phyloP scores from a whole-genome alignment of 1,139 yeast species.

The Kodamaea plutei region DNA sequence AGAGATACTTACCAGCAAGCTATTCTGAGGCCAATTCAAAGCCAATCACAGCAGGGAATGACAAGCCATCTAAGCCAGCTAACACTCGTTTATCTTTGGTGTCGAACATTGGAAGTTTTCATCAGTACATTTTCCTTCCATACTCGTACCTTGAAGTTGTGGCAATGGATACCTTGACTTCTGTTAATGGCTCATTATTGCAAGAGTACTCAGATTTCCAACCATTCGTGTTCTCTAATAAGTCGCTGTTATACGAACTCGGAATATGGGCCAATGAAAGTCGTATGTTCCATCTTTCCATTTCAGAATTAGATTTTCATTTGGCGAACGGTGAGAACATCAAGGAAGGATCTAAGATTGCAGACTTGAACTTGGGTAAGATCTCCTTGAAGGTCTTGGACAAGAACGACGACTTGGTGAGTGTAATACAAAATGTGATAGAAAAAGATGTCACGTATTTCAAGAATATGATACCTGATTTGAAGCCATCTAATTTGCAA shows the following conservation, averaged over 20 bases:
- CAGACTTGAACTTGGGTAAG: constrained; percentile 12
- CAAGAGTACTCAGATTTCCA: constrained; percentile 6
- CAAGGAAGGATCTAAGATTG: constrained; percentile 12
- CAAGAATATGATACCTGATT: constrained; percentile 7
- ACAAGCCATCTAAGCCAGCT: neutral
- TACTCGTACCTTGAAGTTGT: constrained; percentile 9
- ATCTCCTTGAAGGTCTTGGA: constrained; percentile 13
- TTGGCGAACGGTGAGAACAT: constrained; percentile 16
- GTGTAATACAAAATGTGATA: constrained; percentile 12
- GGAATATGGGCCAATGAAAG: constrained; percentile 9
- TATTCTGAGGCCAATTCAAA: neutral
- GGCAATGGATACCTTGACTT: constrained; percentile 7
- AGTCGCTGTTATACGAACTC: constrained; percentile 8
- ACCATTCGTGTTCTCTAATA: constrained; percentile 10
- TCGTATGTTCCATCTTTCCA: constrained; percentile 7
- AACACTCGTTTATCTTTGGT: constrained; percentile 9
- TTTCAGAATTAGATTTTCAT: constrained; percentile 9
- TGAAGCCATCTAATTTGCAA: too few relatives aligned
- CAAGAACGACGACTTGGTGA: constrained; percentile 9
- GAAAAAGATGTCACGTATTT: constrained; percentile 20
- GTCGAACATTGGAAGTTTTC: constrained; percentile 11
- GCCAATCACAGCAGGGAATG: neutral
- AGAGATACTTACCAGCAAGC: too few relatives aligned
- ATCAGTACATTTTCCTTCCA: constrained; percentile 15
- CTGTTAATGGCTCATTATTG: constrained; percentile 9